phyloP scores from a whole-genome alignment of 805 yeast species.

The Yarrowia sp. region DNA sequence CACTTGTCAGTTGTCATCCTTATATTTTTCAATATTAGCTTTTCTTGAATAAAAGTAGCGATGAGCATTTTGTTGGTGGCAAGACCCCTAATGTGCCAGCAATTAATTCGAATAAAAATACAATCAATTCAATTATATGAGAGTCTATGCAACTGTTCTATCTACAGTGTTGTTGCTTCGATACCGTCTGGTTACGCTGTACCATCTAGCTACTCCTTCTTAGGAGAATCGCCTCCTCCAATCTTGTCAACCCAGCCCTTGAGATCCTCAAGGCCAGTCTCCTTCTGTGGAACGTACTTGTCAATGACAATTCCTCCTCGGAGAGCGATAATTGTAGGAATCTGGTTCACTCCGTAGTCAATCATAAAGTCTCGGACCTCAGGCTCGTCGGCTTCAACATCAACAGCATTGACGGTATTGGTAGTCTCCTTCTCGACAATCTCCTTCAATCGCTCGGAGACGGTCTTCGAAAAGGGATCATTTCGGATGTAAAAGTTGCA shows the following conservation, averaged over 20 bases:
- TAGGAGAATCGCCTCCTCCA: slow-evolving; percentile 19
- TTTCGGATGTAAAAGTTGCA: slow-evolving; percentile 71
- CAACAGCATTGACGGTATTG: slow-evolving; percentile 59
- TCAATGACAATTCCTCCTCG: slow-evolving; percentile 60
- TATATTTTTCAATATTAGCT: too few species aligned
- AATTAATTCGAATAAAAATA: too few species aligned
- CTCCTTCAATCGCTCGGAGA: slow-evolving; percentile 60
- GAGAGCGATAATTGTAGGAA: slow-evolving; percentile 69
- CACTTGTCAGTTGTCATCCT: too few species aligned
- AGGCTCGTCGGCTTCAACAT: slow-evolving; percentile 65
- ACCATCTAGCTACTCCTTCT: background rate
- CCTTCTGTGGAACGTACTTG: slow-evolving; percentile 37
- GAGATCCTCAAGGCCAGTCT: slow-evolving; percentile 34
- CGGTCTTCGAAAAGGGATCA: slow-evolving; percentile 57
- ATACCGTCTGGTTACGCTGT: too few species aligned
- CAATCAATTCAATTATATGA: too few species aligned
- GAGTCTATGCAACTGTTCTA: too few species aligned
- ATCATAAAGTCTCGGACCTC: slow-evolving; percentile 58
- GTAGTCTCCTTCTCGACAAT: slow-evolving; percentile 51
- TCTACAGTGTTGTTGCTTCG: too few species aligned
- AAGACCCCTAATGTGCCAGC: too few species aligned
- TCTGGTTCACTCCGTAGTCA: slow-evolving; percentile 53
- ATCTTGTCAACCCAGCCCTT: slow-evolving; percentile 45
- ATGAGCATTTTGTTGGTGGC: too few species aligned
- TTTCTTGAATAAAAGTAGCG: too few species aligned